Evolutionary conservation across 2,329 filamentous ascomycete genomes (phyloP), one percentile per base, ranked within the genome.

Genomic region (Colletotrichum gigasporum): DNA sequence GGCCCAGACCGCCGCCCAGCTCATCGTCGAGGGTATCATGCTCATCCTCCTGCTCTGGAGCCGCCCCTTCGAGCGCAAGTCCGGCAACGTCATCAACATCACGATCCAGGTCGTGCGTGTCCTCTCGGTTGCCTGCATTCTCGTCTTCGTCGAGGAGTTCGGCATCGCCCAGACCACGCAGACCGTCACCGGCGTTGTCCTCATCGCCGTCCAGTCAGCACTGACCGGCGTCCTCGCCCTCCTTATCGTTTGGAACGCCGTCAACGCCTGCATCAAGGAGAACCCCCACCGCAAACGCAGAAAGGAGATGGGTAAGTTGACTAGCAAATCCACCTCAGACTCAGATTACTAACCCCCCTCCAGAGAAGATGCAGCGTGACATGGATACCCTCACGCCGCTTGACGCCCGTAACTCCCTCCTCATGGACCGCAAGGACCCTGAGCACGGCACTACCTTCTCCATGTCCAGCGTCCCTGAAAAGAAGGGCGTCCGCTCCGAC

Each of bases 141-240:
- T 99, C 69, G 84, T 98, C 53, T 99, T 98, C 71, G 95, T 98
- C 26, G 91, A 98, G 74, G 91, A 98, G 79, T 89, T 99, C 56
- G 92, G 92, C 61, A 90, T 99, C 70, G 86, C 89, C 5, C 90
- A 97, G 77, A 97, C 94, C 9, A 97, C 95, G 9, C 93, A 97
- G 82, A 98, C 96, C 0, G 87, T 98, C 51, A 95, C 93, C 14
- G 96, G 96, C 58, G 88, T 98, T n/a, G 92, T 94, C 14, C 85
- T 99, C 63, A 96, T 98, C 69, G 93, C 90, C n/a, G 85, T 98
- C 5, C 96, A 99, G 79, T 92, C 92, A 0, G 87, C 90, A 0
- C 81, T 99, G 69, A 97, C 94, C 5, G 94, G 87, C 66, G 78
- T 93, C 22, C 83, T 99, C 60, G 94, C 93, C 3, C 91, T 98